Evolutionary conservation across 2,329 filamentous ascomycete species (phyloP).

Genomic region (Boeremia lycopersici): DNA sequence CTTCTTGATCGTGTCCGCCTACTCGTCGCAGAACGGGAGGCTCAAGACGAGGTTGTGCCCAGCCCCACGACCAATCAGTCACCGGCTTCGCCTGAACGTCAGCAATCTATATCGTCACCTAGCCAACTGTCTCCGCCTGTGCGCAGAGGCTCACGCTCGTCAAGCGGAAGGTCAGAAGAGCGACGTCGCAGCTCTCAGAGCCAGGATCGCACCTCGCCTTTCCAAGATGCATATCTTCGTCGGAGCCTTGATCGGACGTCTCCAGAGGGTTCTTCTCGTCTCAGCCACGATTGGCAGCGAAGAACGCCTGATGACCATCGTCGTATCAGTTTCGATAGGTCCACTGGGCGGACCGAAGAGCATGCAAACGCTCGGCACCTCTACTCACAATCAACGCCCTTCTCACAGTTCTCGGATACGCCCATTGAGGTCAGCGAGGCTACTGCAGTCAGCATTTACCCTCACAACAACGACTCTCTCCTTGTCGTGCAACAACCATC

Average conservation of each 20-base stretch:
- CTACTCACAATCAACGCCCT: slow-evolving; percentile 56
- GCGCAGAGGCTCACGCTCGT: slow-evolving; percentile 32
- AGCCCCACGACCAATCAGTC: slow-evolving; percentile 10
- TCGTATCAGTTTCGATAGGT: slow-evolving; percentile 46
- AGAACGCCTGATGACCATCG: slow-evolving; percentile 39
- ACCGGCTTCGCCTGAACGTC: slow-evolving; percentile 20
- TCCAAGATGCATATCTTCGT: slow-evolving; percentile 29
- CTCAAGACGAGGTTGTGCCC: slow-evolving; percentile 17
- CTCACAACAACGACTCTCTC: slow-evolving; percentile 68
- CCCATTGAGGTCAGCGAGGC: slow-evolving; percentile 67
- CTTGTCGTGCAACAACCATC: slow-evolving; percentile 65
- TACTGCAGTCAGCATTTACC: slow-evolving; percentile 64
- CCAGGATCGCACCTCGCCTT: slow-evolving; percentile 38
- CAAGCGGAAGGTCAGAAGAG: slow-evolving; percentile 38
- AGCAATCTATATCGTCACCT: slow-evolving; percentile 20
- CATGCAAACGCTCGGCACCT: slow-evolving; percentile 52
- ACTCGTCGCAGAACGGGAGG: slow-evolving; percentile 30
- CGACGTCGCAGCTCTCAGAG: slow-evolving; percentile 35
- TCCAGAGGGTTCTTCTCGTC: slow-evolving; percentile 38
- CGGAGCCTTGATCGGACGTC: slow-evolving; percentile 34
- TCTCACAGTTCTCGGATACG: slow-evolving; percentile 56
- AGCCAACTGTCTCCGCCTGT: slow-evolving; percentile 27
- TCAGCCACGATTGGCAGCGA: slow-evolving; percentile 40
- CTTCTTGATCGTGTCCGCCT: slow-evolving; percentile 35
- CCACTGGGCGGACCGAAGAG: slow-evolving; percentile 47